Percentiles rank a stretch among this genome's conserved stretches.
Evolutionary conservation across 192 early-diverging fungal species (phyloP).

Genomic region (Ambispora gerdemannii): DNA sequence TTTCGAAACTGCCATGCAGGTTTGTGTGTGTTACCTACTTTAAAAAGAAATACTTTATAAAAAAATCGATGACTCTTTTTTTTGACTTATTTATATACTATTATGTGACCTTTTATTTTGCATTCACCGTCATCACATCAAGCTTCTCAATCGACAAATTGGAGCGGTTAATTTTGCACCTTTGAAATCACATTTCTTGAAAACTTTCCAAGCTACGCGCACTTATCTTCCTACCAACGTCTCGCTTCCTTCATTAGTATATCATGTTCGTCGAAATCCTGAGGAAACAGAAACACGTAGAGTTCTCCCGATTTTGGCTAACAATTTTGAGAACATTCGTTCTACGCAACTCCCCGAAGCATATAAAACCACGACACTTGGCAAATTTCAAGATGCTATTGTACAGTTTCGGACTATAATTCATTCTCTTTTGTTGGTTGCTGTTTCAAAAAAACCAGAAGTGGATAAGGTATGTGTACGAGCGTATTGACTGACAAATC

Average conservation of each 20-base stretch:
- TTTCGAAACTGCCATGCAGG: constrained; percentile 94
- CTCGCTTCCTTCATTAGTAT: constrained; percentile 55
- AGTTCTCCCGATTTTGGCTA: constrained; percentile 57
- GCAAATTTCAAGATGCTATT: constrained; percentile 79
- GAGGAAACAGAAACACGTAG: constrained; percentile 51
- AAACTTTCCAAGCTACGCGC: constrained; percentile 76
- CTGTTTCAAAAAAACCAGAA: constrained; percentile 63
- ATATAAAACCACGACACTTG: constrained; percentile 75
- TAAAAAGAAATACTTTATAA: no score
- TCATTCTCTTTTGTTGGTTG: constrained; percentile 73
- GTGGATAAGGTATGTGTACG: constrained; percentile 62
- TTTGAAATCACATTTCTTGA: constrained; percentile 83
- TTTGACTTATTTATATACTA: not conserved
- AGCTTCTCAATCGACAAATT: constrained; percentile 87
- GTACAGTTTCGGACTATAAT: constrained; percentile 72
- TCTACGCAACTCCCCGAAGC: constrained; percentile 76
- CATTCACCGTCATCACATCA: constrained; percentile 17
- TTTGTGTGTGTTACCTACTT: constrained; percentile 29
- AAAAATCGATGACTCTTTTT: constrained; percentile 3
- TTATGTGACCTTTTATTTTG: not conserved
- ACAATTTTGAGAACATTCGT: constrained; percentile 58
- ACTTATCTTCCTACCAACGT: constrained; percentile 61
- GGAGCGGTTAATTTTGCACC: constrained; percentile 91
- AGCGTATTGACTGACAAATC: not conserved
- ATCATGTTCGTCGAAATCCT: constrained; percentile 68